Evolutionary conservation across 2,329 filamentous ascomycete species (phyloP).

Genomic region (Aspergillus quadrilineatus): DNA sequence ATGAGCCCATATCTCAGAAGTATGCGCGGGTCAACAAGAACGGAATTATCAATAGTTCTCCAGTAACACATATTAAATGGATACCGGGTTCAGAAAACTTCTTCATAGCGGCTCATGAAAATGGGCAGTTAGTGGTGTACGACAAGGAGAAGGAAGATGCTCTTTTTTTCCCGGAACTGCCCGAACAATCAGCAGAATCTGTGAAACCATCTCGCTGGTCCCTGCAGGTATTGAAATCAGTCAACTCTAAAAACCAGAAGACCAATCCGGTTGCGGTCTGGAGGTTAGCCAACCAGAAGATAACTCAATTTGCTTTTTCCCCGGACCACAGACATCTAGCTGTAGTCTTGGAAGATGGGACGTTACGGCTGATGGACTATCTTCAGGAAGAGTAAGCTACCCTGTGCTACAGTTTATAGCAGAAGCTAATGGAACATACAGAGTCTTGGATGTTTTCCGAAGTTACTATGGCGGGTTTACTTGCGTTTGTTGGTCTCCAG

Average conservation of each 20-base stretch:
- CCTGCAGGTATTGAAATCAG: constrained; percentile 81
- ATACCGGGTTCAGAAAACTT: constrained; percentile 90
- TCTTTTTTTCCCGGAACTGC: constrained; percentile 68
- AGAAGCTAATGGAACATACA: constrained; percentile 35
- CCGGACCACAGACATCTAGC: constrained; percentile 85
- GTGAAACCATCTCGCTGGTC: constrained; percentile 31
- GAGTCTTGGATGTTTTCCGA: constrained; percentile 80
- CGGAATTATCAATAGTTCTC: constrained; percentile 80
- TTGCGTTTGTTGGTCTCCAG: constrained; percentile 95
- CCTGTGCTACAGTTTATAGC: not conserved
- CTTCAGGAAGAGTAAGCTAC: constrained; percentile 74
- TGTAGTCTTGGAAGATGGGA: constrained; percentile 87
- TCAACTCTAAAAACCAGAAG: constrained; percentile 91
- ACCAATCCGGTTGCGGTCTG: constrained; percentile 87
- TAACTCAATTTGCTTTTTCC: constrained; percentile 89
- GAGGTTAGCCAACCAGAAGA: constrained; percentile 87
- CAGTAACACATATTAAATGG: constrained; percentile 87
- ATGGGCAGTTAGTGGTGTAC: constrained; percentile 87
- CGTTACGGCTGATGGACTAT: constrained; percentile 86
- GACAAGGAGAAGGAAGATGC: constrained; percentile 96
- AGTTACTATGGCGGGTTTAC: constrained; percentile 92
- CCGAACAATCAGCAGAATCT: constrained; percentile 28
- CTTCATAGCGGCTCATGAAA: constrained; percentile 88
- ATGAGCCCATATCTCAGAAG: constrained; percentile 92
- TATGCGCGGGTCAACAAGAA: constrained; percentile 97